Base-by-base conservation (phyloP, 1,139 yeast genomes). In the Blastobotrys elegans region DNA sequence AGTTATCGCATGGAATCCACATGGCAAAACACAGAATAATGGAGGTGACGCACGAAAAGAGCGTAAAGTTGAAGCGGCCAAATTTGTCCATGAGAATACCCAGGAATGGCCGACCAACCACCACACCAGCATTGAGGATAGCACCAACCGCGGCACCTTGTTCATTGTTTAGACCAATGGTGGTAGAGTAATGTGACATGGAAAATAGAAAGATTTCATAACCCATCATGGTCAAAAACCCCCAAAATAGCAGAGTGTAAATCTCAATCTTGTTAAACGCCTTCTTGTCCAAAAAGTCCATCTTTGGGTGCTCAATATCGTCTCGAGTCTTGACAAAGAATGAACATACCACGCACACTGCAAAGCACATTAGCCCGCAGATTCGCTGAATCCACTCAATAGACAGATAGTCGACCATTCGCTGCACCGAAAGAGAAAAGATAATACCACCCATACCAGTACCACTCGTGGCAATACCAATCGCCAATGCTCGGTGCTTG, bases 341-440 rank as follows among this genome's bases (percentile, higher is more conserved):
- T 17, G 71, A 66, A 2, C 76, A 68, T 6, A 69, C 41, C 0
- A 62, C 31, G 39, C 70, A 56, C 40, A 70, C 59, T 4, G 65
- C 61, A 1, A 72, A 67, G 30, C 73, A 66, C 14, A 70, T 65
- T 30, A 76, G 62, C 0, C 79, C 82, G 37, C 76, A 67, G 74
- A 81, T 75, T 51, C 90, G 66, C 50, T 83, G 68, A 0, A 89
- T 83, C 89, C 89, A 82, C 49, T 70, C 84, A 56, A 77, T 70
- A 0, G 84, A 83, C 5, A 80, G 72, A 14, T 64, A 63, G 22
- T 72, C 59, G 38, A 73, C 67, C 61, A 72, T 57, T 24, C 69
- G 63, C 42, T 71, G 65, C 17, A 67, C 66, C 1, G 73, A 64
- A 17, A 73, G 55, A 3, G 73, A 66, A 53, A 69, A 73, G 13